Evolutionary conservation across 306 rosid genomes (phyloP).

Genomic region (Cercis canadensis): DNA sequence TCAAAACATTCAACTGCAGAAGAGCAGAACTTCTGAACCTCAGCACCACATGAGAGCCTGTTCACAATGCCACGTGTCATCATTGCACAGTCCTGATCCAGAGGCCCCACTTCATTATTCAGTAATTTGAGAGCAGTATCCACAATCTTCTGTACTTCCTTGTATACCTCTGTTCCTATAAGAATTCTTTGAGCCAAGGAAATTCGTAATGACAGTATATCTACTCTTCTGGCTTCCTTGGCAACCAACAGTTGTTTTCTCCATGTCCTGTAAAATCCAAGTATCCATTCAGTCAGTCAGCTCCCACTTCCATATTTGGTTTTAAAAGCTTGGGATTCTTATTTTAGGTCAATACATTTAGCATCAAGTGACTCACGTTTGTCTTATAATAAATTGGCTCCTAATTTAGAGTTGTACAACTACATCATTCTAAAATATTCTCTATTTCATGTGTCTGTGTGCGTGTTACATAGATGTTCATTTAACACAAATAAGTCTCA

Average conservation of each 20-base stretch:
- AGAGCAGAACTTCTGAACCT: slow-evolving; percentile 82
- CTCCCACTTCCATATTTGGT: neutral
- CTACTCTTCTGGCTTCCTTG: slow-evolving; percentile 93
- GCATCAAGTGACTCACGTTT: slow-evolving; percentile 1
- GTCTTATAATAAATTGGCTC: neutral
- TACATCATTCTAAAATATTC: neutral
- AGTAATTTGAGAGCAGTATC: slow-evolving; percentile 66
- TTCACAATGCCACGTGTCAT: slow-evolving; percentile 87
- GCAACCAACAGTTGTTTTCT: slow-evolving; percentile 76
- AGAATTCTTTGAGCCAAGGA: slow-evolving; percentile 77
- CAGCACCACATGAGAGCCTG: slow-evolving; percentile 86
- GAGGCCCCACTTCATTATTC: slow-evolving; percentile 74
- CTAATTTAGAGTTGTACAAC: too few species aligned
- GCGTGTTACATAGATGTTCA: neutral
- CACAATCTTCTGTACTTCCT: slow-evolving; percentile 59
- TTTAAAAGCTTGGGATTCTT: neutral
- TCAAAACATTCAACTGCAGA: slow-evolving; percentile 73
- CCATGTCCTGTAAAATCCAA: slow-evolving; percentile 72
- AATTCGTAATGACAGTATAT: slow-evolving; percentile 69
- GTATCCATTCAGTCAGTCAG: slow-evolving; percentile 36
- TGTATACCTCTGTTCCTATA: slow-evolving; percentile 59
- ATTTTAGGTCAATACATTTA: neutral
- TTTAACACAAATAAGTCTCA: neutral
- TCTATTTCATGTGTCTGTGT: neutral
- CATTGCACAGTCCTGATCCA: slow-evolving; percentile 70